Evolutionary conservation across 805 yeast species (phyloP), one percentile per base, ranked within the genome.

Genomic region (Cyberlindnera suaveolens): DNA sequence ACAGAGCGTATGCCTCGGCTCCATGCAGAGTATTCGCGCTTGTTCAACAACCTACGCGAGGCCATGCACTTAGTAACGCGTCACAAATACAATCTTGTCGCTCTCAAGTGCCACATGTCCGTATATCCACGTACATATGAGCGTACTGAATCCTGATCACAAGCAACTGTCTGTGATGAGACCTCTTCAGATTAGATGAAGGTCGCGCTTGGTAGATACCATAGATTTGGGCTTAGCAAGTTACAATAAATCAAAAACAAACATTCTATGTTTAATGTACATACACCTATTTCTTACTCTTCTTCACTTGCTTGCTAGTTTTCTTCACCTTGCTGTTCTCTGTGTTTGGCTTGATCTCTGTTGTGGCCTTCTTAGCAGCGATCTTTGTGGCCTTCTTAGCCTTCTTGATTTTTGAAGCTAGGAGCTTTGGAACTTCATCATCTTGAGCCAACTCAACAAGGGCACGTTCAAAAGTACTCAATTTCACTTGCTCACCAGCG

Each of bases 391-490:
- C 44, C 53, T 65, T 63, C 52, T 62, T 62, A 14, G 70, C 67
- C 44, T 66, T 62, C 46, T 68, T 70, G 47, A 72, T 65, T 59
- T 78, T 75, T 52, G 76, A 74, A 38, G 82, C 80, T 61, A 85
- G 72, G 47, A 84, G 68, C 54, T 75, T 71, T 35, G 74, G 68
- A 44, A 82, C 66, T 45, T 79, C 90, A 18, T 78, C 81, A 49
- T 85, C 89, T 53, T 82, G 83, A 44, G 84, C 83, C 52, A 89
- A 85, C 69, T 90, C 96, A 58, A 86, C 73, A 67, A 90, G 77
- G 34, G 88, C 88, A 59, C 76, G 77, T 52, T 85, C 95, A 62
- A 85, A 84, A 20, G 71, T 65, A 39, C 85, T 67, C 40, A 80
- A 65, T 51, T 71, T 71, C 46, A 72, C 67, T 33, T 64, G 69